phyloP scores from a whole-genome alignment of 2,329 filamentous ascomycete genomes.

The Fusarium palustre region DNA sequence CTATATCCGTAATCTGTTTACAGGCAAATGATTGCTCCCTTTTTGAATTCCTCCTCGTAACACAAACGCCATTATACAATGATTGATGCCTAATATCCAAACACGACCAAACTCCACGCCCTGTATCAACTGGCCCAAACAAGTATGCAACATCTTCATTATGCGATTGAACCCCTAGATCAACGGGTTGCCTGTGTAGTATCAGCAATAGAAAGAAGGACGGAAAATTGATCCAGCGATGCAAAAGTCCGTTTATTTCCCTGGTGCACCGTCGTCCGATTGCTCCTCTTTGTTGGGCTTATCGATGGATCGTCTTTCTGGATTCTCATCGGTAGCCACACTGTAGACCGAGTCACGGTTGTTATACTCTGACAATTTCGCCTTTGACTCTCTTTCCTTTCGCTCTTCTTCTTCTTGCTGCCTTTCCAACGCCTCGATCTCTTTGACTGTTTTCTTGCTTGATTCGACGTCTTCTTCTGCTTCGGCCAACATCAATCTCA shows the following conservation, averaged over 20 bases:
- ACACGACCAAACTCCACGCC: background rate
- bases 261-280: background rate
- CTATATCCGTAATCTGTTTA: slow-evolving; percentile 3
- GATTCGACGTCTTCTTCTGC: slow-evolving; percentile 40
- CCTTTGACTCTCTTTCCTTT: slow-evolving; percentile 22
- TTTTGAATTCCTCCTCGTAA: background rate
- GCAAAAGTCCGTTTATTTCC: background rate
- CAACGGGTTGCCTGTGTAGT: background rate
- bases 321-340: slow-evolving; percentile 1
- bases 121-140: background rate
- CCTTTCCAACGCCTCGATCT: slow-evolving; percentile 35
- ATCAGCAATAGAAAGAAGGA: background rate
- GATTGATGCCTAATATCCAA: background rate
- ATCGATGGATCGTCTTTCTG: slow-evolving; percentile 11
- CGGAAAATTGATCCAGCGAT: background rate
- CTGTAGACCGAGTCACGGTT: slow-evolving; percentile 12
- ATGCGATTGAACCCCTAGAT: slow-evolving; percentile 3
- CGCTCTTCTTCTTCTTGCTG: slow-evolving; percentile 35
- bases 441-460: slow-evolving; percentile 34
- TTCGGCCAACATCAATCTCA: slow-evolving; percentile 69
- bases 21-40: slow-evolving; percentile 4
- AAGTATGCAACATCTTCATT: slow-evolving; percentile 16
- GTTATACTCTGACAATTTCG: background rate
- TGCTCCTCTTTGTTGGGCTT: background rate
- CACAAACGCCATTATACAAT: slow-evolving; percentile 9